A percentile compares a stretch with the other conserved stretches of the same genome.
These are phyloP conservation scores for Arabidopsis lyrata DNA, from an alignment of 441 rosid species.

Conservation along the genomic window DNA sequence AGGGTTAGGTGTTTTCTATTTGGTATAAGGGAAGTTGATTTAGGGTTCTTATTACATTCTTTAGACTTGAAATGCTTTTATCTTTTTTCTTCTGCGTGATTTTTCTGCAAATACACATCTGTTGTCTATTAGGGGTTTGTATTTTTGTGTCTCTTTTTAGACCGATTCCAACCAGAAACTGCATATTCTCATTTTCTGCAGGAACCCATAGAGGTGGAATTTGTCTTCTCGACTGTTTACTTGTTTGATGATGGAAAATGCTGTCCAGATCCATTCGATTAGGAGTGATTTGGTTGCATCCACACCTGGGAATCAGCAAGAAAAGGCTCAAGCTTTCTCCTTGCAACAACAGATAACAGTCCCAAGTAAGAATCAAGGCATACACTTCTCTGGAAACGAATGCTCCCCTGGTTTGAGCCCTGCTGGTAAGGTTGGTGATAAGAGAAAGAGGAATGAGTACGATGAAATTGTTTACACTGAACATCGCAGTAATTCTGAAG, in stretches of 20 bases:
- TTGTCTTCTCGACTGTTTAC: not conserved
- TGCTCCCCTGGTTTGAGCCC: not conserved
- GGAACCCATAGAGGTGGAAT: not conserved
- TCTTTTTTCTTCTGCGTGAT: not conserved
- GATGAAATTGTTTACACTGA: not conserved
- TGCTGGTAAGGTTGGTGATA: slow-evolving; percentile 38
- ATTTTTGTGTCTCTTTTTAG: not conserved
- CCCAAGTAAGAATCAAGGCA: not conserved
- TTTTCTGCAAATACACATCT: not conserved
- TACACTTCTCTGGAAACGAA: slow-evolving; percentile 6
- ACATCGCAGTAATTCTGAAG: not conserved
- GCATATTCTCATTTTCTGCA: not conserved
- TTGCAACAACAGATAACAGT: not conserved
- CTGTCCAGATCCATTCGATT: not conserved
- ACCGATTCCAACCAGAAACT: not conserved
- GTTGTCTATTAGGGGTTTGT: not conserved
- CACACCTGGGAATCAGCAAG: not conserved
- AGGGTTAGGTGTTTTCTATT: not conserved
- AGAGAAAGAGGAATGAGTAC: slow-evolving; percentile 14
- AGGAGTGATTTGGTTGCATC: slow-evolving; percentile 1
- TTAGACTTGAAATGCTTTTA: not conserved
- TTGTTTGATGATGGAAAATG: not conserved
- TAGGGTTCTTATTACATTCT: not conserved
- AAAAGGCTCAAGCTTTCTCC: not conserved
- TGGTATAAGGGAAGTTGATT: not conserved